Evolutionary conservation across 345 rosid species (phyloP), one percentile per base, ranked within the genome.

Genomic region (Eucalyptus camaldulensis): DNA sequence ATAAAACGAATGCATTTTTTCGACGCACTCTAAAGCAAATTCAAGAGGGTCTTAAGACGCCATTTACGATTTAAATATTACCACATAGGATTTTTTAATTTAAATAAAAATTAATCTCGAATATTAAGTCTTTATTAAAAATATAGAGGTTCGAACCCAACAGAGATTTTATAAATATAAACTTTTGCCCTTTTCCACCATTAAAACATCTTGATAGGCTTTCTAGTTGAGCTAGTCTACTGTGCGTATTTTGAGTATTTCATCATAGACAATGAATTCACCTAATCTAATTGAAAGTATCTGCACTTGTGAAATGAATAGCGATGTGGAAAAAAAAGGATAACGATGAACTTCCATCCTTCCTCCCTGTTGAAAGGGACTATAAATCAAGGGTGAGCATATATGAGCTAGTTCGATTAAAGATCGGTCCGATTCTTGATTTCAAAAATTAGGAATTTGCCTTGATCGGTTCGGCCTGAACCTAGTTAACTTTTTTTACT

Each of bases 371-470:
- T 15, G 21, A 67, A 67, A 67, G 80, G 7, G 6, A 1, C 76
- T 8, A n/a, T 31, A 16, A 10, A 67, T 67, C 33, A 67, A 10
- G 40, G 19, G 17, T 31, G 19, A 15, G 40, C 80, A 53, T 53
- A 19, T 8, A 53, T 33, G 44, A 19, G 44, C 12, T 1, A 3
- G 80, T 31, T 16, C 69, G 4, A 27, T 11, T 12, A 4, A 27
- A 27, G 17, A 65, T 15, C 0, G 5, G 5, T 65, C 37, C 1
- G 0, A 4, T n/a, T 13, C 72, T 29, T 8, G 5, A 13, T 65
- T 65, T 65, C 15, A 62, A 65, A 37, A 37, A 21, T 40, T 10
- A 37, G 40, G 27, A 76, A 21, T 3, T 17, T 8, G 0, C 37
- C 3, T 69, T 3, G 7, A 17, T 69, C 4, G 1, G 13, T 17